Evolutionary conservation across 305 asterid genomes (phyloP).

Genomic region (Rubia tinctorum): DNA sequence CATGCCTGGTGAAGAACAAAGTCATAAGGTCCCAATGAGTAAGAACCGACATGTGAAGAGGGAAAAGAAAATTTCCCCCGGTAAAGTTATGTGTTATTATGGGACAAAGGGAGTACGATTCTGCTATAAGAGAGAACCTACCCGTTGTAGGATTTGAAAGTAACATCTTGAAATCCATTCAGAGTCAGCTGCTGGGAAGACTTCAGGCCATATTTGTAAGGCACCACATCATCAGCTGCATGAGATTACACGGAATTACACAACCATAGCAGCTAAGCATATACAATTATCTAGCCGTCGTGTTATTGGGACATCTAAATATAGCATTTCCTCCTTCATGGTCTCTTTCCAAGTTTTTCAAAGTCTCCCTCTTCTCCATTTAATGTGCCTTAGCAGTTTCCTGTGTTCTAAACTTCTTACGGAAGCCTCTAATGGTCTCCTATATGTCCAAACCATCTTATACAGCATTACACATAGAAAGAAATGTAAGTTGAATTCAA

Average conservation of each 20-base stretch:
- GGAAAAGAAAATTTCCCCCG: neutral
- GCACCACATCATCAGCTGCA: constrained; percentile 80
- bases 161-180: constrained; percentile 52
- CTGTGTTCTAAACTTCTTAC: too few species aligned
- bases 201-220: constrained; percentile 62
- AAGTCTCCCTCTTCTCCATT: too few species aligned
- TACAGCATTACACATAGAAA: neutral
- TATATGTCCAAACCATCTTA: neutral
- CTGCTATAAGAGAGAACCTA: constrained; percentile 27
- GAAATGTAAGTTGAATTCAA: neutral
- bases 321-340: too few species aligned
- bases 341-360: too few species aligned
- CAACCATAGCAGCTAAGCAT: neutral
- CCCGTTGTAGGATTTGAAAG: constrained; percentile 64
- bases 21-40: constrained; percentile 1
- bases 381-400: too few species aligned
- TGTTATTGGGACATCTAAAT: too few species aligned
- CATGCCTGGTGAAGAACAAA: constrained; percentile 48
- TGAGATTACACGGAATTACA: constrained; percentile 11
- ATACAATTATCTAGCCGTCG: too few species aligned
- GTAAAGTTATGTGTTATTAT: too few species aligned
- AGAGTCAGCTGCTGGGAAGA: constrained; percentile 52
- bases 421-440: neutral
- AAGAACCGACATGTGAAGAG: neutral
- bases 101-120: neutral